These are phyloP conservation scores for Mollisiaceae sp. DNA, from an alignment of 2,329 filamentous ascomycete genomes.

Conservation along the genomic window DNA sequence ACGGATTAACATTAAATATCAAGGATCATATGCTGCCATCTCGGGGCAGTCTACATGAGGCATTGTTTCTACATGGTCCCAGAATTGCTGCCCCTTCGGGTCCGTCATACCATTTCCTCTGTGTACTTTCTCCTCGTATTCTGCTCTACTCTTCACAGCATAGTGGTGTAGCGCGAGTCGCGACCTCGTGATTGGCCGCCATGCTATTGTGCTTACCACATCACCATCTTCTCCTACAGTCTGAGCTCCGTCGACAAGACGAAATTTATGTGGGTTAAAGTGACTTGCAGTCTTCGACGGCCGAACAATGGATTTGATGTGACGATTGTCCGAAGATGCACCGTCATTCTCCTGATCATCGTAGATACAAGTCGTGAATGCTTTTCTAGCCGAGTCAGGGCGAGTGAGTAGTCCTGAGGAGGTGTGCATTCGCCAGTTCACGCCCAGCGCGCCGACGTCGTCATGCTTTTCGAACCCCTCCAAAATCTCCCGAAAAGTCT, in stretches of 20 bases:
- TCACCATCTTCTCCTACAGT: constrained; percentile 41
- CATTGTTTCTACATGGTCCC: constrained; percentile 33
- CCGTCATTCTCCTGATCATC: constrained; percentile 32
- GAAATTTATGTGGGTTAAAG: constrained; percentile 38
- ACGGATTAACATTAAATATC: background rate
- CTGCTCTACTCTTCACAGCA: constrained; percentile 42
- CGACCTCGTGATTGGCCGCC: constrained; percentile 41
- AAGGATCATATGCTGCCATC: constrained; percentile 38
- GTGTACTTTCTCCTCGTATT: constrained; percentile 39
- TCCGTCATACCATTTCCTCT: constrained; percentile 38
- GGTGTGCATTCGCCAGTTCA: constrained; percentile 41
- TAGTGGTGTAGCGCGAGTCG: constrained; percentile 44
- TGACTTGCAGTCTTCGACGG: constrained; percentile 31
- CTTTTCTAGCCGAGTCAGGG: constrained; percentile 34
- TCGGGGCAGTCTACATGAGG: constrained; percentile 35
- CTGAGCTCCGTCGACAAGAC: constrained; percentile 22
- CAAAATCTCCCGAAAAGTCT: constrained; percentile 39
- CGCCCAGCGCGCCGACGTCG: background rate
- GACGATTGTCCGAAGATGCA: constrained; percentile 37
- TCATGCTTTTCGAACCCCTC: constrained; percentile 34
- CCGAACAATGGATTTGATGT: constrained; percentile 44
- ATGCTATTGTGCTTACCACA: constrained; percentile 29
- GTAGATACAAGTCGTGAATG: constrained; percentile 41
- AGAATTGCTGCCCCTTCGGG: constrained; percentile 35
- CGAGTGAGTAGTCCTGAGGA: constrained; percentile 38